Conservation (phyloP, 345 rosid species). For the Cardamine resedifolia region DNA sequence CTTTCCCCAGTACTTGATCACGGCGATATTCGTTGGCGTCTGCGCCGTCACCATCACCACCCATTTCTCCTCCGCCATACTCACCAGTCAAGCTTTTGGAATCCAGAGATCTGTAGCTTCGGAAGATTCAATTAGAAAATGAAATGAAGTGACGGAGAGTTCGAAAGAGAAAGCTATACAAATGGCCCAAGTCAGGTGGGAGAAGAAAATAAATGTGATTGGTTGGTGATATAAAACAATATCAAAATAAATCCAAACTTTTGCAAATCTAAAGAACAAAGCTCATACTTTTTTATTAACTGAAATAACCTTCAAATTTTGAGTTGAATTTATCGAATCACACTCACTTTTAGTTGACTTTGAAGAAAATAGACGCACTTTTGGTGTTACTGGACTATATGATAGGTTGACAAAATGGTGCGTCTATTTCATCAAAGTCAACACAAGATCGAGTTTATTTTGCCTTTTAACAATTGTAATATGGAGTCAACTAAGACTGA, state of each 20-base stretch:
- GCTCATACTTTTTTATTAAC: neutral
- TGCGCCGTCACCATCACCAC: slow-evolving; percentile 76
- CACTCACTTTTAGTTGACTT: neutral
- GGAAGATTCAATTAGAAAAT: neutral
- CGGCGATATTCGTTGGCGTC: slow-evolving; percentile 94
- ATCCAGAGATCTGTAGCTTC: slow-evolving; percentile 5
- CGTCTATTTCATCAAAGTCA: neutral
- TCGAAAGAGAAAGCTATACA: slow-evolving; percentile 5
- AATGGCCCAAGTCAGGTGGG: slow-evolving; percentile 2
- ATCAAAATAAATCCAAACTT: neutral
- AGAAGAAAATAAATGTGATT: neutral
- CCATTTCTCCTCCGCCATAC: slow-evolving; percentile 67
- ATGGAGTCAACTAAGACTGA: neutral
- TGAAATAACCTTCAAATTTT: neutral
- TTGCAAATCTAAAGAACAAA: neutral
- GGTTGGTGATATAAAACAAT: neutral
- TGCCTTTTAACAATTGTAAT: neutral
- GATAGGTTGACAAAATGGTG: neutral
- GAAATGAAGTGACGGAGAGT: slow-evolving; percentile 27
- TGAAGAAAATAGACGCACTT: neutral
- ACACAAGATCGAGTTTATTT: neutral
- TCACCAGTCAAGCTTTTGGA: neutral
- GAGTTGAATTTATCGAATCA: neutral
- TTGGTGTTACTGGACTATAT: neutral
- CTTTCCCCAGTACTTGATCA: slow-evolving; percentile 96